Evolutionary conservation across 176 grass and related monocot genomes (phyloP), one percentile per base, ranked within the genome.

Genomic region (Bromus sterilis): DNA sequence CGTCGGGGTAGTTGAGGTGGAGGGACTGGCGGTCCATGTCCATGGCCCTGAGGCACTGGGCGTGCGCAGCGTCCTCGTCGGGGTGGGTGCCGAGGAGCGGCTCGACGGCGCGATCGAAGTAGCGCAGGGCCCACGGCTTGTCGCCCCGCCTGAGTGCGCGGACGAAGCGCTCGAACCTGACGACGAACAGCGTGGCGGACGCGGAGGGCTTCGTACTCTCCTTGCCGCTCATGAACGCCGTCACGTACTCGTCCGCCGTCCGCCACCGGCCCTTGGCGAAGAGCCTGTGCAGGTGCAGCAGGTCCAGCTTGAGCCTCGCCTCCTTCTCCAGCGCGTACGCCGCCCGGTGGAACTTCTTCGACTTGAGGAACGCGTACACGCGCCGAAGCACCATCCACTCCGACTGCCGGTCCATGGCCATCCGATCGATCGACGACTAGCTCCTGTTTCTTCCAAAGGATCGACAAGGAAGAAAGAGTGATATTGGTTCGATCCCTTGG

Each of bases 321-420:
- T 65, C 62, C 31, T 65, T 65, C 62, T 65, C 62, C 67, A 71
- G 39, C 67, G 67, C 67, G 23, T 18, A 15, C 23, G 67, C 67
- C 67, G 67, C 67, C 67, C 39, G 67, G 67, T 71, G 67, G 67
- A 71, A 23, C 3, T 71, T 71, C 39, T 39, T 71, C 67, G 67
- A 44, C 40, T 71, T 71, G 67, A 71, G 67, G 67, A 71, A 71
- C 12, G 67, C 67, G 12, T 43, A 3, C 13, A 71, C 24, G 24
- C 40, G 67, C 13, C 67, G 67, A 24, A 71, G 40, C 23, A 71
- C 1, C 24, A 71, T 25, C 26, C 24, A 41, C 23, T 71, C 40
- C 1, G 67, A 71, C 67, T 71, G 67, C 24, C 67, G 39, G 8
- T 29, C 40, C 40, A 71, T 71, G 67, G 24, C 2, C 34, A n/a